Conservation (phyloP, 1,139 yeast genomes). For the Scheffersomyces stambukii region DNA sequence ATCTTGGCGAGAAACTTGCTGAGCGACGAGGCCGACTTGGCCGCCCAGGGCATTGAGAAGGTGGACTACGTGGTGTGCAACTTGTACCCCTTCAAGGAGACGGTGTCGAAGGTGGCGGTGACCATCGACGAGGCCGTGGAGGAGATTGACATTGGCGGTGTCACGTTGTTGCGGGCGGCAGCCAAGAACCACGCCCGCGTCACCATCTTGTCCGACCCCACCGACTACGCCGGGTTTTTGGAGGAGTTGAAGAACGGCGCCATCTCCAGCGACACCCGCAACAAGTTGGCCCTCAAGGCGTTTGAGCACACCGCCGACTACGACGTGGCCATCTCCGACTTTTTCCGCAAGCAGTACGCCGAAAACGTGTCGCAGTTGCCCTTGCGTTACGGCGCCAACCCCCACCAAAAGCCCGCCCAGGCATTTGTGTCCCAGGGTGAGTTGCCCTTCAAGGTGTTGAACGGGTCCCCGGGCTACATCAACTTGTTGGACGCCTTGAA, state of each 20-base stretch:
- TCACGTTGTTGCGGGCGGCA: constrained; percentile 93
- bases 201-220: constrained; percentile 89
- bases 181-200: constrained; percentile 98
- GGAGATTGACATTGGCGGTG: constrained; percentile 98
- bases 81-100: constrained; percentile 96
- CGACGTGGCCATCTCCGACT: constrained; percentile 92
- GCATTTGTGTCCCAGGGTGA: constrained; percentile 84
- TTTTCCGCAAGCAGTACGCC: constrained; percentile 94
- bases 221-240: constrained; percentile 82
- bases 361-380: constrained; percentile 89
- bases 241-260: constrained; percentile 74
- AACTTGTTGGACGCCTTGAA: constrained; percentile 93
- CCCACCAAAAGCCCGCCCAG: constrained; percentile 99
- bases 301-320: constrained; percentile 98
- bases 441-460: constrained; percentile 88
- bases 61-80: constrained; percentile 97
- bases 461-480: constrained; percentile 97
- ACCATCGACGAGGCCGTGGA: constrained; percentile 97
- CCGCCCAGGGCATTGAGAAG: constrained; percentile 84
- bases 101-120: constrained; percentile 91
- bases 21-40: constrained; percentile 83
- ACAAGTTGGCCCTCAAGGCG: constrained; percentile 88
- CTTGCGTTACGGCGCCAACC: constrained; percentile 96
- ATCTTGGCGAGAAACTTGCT: constrained; percentile 91
- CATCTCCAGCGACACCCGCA: constrained; percentile 69